Percentiles rank a stretch among this genome's conserved stretches.
These are phyloP conservation scores for Cryomyces minteri DNA, from an alignment of 495 filamentous ascomycete species.

Conservation along the genomic window DNA sequence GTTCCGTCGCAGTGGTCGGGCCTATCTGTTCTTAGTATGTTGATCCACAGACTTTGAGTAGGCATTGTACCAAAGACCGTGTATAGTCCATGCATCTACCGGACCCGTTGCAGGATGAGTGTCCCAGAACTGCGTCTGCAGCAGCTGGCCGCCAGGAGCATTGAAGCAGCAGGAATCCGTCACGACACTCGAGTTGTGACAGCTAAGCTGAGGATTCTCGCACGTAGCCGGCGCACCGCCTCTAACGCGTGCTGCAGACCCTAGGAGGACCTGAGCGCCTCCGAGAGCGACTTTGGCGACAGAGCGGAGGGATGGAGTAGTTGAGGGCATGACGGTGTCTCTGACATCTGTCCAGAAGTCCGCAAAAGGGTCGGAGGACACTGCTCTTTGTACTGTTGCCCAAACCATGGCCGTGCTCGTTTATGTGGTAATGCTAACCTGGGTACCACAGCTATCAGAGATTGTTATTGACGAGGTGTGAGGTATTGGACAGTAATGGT, in stretches of 20 bases:
- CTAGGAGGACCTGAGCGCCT: not conserved
- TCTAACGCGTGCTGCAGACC: not conserved
- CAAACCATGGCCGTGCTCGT: too few species aligned
- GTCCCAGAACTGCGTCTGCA: constrained; percentile 86
- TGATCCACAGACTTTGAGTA: not conserved
- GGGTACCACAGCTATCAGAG: too few species aligned
- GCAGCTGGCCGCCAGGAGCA: constrained; percentile 48
- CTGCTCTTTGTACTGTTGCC: too few species aligned
- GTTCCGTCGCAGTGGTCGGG: constrained; percentile 78
- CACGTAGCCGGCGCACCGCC: constrained; percentile 13
- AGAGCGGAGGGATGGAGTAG: not conserved
- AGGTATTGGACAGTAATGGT: too few species aligned
- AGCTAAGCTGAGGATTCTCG: constrained; percentile 34
- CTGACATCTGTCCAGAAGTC: too few species aligned
- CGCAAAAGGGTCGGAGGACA: too few species aligned
- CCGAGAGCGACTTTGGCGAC: not conserved
- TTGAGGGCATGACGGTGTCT: too few species aligned
- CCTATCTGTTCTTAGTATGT: constrained; percentile 13
- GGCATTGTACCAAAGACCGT: constrained; percentile 47
- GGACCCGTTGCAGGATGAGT: constrained; percentile 48
- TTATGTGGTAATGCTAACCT: too few species aligned
- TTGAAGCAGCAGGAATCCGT: constrained; percentile 59
- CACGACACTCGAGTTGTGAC: constrained; percentile 33
- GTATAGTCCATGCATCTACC: constrained; percentile 66
- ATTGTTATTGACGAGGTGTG: too few species aligned